Evolutionary conservation across 2,329 filamentous ascomycete genomes (phyloP).

Genomic region (Fusarium ambrosium): DNA sequence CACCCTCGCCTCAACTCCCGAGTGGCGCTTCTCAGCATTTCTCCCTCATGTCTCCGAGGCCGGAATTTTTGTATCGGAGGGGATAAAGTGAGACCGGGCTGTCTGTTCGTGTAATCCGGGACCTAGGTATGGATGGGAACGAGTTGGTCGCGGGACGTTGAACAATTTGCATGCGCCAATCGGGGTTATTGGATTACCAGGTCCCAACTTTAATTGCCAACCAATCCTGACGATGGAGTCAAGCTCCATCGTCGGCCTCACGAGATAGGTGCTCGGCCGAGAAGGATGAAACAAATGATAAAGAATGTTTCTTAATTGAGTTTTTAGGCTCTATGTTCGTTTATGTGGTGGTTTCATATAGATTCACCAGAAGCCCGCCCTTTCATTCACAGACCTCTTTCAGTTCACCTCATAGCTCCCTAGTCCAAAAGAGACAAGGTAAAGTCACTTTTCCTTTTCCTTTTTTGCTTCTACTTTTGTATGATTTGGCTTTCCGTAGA

Average conservation of each 20-base stretch:
- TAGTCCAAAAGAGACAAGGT: neutral
- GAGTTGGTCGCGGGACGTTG: neutral
- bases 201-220: conserved; percentile 4
- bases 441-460: conserved; percentile 8
- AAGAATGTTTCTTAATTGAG: neutral
- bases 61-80: neutral
- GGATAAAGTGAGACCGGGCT: neutral
- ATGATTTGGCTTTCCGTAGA: conserved; percentile 28
- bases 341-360: neutral
- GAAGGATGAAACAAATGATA: neutral
- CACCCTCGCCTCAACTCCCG: conserved; percentile 50
- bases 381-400: neutral
- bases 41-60: conserved; percentile 51
- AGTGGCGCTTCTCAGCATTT: conserved; percentile 53
- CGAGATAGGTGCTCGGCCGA: neutral
- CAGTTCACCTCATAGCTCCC: neutral
- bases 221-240: conserved; percentile 15
- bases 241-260: neutral
- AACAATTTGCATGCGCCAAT: conserved; percentile 46
- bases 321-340: neutral
- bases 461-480: conserved; percentile 28
- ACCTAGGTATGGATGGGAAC: neutral
- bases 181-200: conserved; percentile 36
- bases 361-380: neutral
- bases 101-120: neutral